Conservation (phyloP, 345 rosid genomes). For the Lepidium sativum region DNA sequence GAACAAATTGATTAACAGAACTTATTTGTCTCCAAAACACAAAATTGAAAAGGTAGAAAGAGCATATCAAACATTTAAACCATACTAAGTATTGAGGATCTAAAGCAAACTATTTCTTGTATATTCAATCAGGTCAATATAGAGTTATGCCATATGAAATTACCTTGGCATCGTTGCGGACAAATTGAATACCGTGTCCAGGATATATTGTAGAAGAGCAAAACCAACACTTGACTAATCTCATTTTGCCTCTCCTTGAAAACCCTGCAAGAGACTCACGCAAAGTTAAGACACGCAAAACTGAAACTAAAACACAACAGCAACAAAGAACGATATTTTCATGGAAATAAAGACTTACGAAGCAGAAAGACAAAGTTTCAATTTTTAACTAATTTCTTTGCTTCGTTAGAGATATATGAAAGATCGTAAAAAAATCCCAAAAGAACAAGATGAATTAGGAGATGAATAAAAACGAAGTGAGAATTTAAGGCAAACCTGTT, state of each 20-base stretch:
- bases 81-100: background rate
- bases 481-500: background rate
- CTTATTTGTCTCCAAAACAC: background rate
- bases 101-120: background rate
- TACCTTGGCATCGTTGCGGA: slow-evolving; percentile 84
- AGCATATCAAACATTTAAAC: background rate
- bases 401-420: background rate
- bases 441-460: background rate
- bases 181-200: slow-evolving; percentile 81
- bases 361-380: background rate
- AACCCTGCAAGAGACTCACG: background rate
- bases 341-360: background rate
- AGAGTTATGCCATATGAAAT: background rate
- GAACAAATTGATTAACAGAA: background rate
- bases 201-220: slow-evolving; percentile 89
- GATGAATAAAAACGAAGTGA: background rate
- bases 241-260: slow-evolving; percentile 39
- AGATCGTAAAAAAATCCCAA: background rate
- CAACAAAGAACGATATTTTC: background rate
- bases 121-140: background rate
- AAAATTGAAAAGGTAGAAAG: background rate
- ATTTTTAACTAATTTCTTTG: background rate
- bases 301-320: background rate
- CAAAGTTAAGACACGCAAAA: background rate
- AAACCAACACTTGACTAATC: slow-evolving; percentile 92